Evolutionary conservation across 768 basidiomycete genomes (phyloP), one percentile per base, ranked within the genome.

Genomic region (Flagelloscypha sp.): DNA sequence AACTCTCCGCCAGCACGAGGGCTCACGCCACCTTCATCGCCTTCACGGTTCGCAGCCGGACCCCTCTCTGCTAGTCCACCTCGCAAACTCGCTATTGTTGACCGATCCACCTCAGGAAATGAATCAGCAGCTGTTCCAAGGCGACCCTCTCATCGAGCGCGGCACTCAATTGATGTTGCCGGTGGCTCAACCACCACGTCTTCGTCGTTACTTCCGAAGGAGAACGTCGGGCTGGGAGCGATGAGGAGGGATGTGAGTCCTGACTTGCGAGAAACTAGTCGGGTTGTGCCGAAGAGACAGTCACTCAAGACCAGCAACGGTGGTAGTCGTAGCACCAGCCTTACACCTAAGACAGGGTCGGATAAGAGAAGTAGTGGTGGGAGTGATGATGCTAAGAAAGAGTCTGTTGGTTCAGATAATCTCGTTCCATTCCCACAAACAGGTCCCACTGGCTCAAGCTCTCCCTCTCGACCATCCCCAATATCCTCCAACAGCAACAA

Each of bases 341-440:
- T 64, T 16, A 46, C 48, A 11, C 39, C 45, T 3, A 73, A 66
- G n/a, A n/a, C n/a, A n/a, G n/a, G n/a, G n/a, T n/a, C n/a, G n/a
- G n/a, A n/a, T n/a, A n/a, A n/a, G n/a, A n/a, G n/a, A n/a, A n/a
- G n/a, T n/a, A n/a, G n/a, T n/a, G n/a, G n/a, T n/a, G n/a, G n/a
- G n/a, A n/a, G n/a, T n/a, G n/a, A n/a, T n/a, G n/a, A n/a, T n/a
- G n/a, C n/a, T n/a, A n/a, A n/a, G n/a, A n/a, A n/a, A n/a, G n/a
- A n/a, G 23, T 54, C 54, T 18, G 61, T 65, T 40, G 50, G 52
- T 25, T 40, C 46, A 35, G 64, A 70, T 23, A 52, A 58, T 1
- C 62, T 48, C 24, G 70, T 84, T 15, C 84, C 84, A 6, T 85
- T 85, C 52, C 84, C 83, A 21, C 65, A 73, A 36, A 63, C 70